Evolutionary conservation across 345 rosid species (phyloP), one percentile per base, ranked within the genome.

Genomic region (Hevea brasiliensis): DNA sequence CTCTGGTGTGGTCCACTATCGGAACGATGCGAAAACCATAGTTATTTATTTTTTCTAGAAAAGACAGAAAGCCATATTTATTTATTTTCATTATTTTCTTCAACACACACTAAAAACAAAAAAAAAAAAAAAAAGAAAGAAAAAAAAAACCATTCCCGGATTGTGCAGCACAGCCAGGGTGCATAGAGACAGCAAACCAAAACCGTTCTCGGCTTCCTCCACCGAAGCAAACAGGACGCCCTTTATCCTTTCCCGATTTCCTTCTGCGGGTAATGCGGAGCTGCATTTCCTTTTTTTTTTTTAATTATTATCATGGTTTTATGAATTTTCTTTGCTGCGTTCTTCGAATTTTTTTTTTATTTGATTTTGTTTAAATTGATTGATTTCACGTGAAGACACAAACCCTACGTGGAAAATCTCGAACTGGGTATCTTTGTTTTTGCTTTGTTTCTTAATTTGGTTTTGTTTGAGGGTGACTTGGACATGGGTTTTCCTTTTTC

Each of bases 181-280:
- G 23, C 13, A 15, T 23, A 27, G 50, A 40, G 77, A 58, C 76
- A 76, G 67, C 66, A 53, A 67, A 66, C 48, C 72, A 48, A 54
- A 10, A 47, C 29, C 29, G 3, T 32, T 17, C 60, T 18, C 11
- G 60, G 21, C 53, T 32, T 32, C 37, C 23, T 45, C 66, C 67
- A 63, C 66, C 76, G 70, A 76, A 73, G 71, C 84, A 68, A 79
- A 76, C 74, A 50, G 61, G 56, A 12, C 50, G 59, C 26, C 61
- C 68, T 17, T 64, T 61, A 66, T 75, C 72, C n/a, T 26, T 41
- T 60, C 71, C 68, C 74, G 54, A 35, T 79, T 80, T 72, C 73
- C 76, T 51, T 65, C 14, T 57, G 72, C 75, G 71, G 79, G 80
- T 85, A 70, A 72, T 61, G 56, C 72, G 76, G 76, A 37, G 24